Percentiles rank a stretch among this genome's conserved stretches.
phyloP scores from a whole-genome alignment of 2,329 filamentous ascomycete species.

The Rachicladosporium sp. region DNA sequence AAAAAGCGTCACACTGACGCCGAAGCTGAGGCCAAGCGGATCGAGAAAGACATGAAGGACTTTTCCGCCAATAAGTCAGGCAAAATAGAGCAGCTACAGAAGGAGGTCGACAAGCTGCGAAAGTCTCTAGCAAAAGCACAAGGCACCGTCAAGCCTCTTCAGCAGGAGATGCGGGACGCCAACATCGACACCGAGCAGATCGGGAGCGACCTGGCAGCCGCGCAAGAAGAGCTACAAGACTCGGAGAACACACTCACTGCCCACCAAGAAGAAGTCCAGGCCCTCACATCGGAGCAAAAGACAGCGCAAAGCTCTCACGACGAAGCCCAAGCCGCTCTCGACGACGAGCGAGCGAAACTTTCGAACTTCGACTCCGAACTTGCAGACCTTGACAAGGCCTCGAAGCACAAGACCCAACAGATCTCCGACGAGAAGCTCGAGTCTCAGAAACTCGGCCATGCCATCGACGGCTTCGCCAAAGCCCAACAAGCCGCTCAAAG shows the following conservation, averaged over 20 bases:
- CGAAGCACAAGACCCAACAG: constrained; percentile 67
- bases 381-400: constrained; percentile 72
- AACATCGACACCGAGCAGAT: constrained; percentile 82
- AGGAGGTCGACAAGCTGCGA: constrained; percentile 68
- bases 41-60: constrained; percentile 97
- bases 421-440: constrained; percentile 91
- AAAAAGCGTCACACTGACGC: constrained; percentile 74
- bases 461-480: constrained; percentile 86
- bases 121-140: constrained; percentile 65
- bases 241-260: constrained; percentile 63
- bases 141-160: constrained; percentile 71
- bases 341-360: constrained; percentile 83
- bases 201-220: constrained; percentile 69
- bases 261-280: constrained; percentile 68
- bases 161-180: constrained; percentile 81
- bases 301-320: constrained; percentile 66
- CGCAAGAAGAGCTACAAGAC: constrained; percentile 81
- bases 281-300: constrained; percentile 58
- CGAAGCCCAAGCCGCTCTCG: constrained; percentile 65
- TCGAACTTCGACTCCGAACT: constrained; percentile 91
- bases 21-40: constrained; percentile 71
- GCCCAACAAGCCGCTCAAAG: constrained; percentile 72
- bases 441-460: constrained; percentile 83
- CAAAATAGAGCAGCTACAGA: constrained; percentile 84
- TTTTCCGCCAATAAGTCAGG: constrained; percentile 96